Evolutionary conservation across 2,329 filamentous ascomycete genomes (phyloP).

Genomic region (Gaeumannomyces tritici): DNA sequence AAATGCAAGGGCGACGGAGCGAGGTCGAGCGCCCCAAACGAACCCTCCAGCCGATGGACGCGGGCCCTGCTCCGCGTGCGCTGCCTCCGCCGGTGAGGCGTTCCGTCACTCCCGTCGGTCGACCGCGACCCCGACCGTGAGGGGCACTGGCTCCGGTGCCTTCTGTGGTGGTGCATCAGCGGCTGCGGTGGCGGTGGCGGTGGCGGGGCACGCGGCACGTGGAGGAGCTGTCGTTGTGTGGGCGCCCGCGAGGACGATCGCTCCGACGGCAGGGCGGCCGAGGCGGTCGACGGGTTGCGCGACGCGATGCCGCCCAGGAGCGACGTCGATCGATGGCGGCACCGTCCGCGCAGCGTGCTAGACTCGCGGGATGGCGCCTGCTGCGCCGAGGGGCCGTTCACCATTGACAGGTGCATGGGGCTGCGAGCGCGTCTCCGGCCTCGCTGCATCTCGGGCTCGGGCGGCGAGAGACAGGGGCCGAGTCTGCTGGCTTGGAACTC

Average conservation of each 20-base stretch:
- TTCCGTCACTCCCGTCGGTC: slow-evolving; percentile 11
- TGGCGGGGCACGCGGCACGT: neutral
- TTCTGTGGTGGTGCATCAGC: slow-evolving; percentile 16
- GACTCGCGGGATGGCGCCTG: slow-evolving; percentile 24
- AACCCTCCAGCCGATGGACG: slow-evolving; percentile 9
- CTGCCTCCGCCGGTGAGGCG: slow-evolving; percentile 21
- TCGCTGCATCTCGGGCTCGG: slow-evolving; percentile 2
- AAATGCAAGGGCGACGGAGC: slow-evolving; percentile 6
- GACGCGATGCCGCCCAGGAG: slow-evolving; percentile 14
- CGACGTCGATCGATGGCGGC: slow-evolving; percentile 26
- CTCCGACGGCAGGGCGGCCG: slow-evolving; percentile 15
- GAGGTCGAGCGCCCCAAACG: slow-evolving; percentile 5
- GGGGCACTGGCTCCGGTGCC: slow-evolving; percentile 25
- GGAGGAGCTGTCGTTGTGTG: slow-evolving; percentile 14
- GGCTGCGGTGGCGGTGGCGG: slow-evolving; percentile 8
- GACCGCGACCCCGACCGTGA: slow-evolving; percentile 25
- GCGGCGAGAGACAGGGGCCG: neutral
- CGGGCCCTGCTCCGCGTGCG: slow-evolving; percentile 27
- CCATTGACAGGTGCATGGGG: neutral
- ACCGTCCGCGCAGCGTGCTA: slow-evolving; percentile 29
- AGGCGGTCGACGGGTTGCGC: slow-evolving; percentile 9
- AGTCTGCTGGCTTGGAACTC: neutral
- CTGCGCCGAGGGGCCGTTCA: neutral
- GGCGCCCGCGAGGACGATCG: slow-evolving; percentile 18
- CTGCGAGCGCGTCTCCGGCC: slow-evolving; percentile 1